Conservation (phyloP, 2,329 filamentous ascomycete species). For the Cordyceps tenuipes region DNA sequence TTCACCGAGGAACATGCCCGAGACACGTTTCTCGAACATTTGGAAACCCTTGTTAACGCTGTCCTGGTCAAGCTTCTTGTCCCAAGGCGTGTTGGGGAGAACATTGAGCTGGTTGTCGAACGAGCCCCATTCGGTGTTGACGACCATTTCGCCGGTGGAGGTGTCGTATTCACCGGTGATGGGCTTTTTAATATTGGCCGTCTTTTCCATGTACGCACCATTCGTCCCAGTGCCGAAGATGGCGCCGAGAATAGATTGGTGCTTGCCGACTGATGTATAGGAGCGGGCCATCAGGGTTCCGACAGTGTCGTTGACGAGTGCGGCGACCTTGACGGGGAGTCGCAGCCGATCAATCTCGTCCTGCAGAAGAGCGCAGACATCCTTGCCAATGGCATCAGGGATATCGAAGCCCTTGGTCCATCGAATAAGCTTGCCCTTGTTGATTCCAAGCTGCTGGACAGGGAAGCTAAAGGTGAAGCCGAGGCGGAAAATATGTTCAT, state of each 20-base stretch:
- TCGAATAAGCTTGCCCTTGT: slow-evolving; percentile 85
- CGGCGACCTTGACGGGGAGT: slow-evolving; percentile 88
- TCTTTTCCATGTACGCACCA: slow-evolving; percentile 92
- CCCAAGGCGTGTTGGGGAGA: slow-evolving; percentile 78
- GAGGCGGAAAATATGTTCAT: slow-evolving; percentile 78
- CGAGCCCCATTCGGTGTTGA: slow-evolving; percentile 97
- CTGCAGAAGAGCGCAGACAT: slow-evolving; percentile 87
- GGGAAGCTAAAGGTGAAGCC: slow-evolving; percentile 99
- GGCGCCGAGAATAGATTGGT: slow-evolving; percentile 79
- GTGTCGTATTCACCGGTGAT: slow-evolving; percentile 63
- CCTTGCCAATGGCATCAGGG: slow-evolving; percentile 84
- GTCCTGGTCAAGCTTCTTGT: slow-evolving; percentile 65
- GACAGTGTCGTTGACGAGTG: slow-evolving; percentile 94
- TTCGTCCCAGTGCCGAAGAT: slow-evolving; percentile 98
- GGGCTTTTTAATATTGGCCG: slow-evolving; percentile 73
- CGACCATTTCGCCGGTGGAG: slow-evolving; percentile 85
- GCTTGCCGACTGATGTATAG: slow-evolving; percentile 85
- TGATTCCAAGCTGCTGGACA: slow-evolving; percentile 87
- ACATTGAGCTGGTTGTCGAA: slow-evolving; percentile 92
- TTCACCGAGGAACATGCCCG: slow-evolving; percentile 96
- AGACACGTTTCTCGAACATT: slow-evolving; percentile 98
- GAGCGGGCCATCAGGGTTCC: slow-evolving; percentile 96
- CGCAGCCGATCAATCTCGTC: slow-evolving; percentile 77
- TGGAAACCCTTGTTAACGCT: slow-evolving; percentile 90
- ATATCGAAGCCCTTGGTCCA: slow-evolving; percentile 99